Base-by-base conservation (phyloP, 306 rosid genomes). In the Dicorynia guianensis region DNA sequence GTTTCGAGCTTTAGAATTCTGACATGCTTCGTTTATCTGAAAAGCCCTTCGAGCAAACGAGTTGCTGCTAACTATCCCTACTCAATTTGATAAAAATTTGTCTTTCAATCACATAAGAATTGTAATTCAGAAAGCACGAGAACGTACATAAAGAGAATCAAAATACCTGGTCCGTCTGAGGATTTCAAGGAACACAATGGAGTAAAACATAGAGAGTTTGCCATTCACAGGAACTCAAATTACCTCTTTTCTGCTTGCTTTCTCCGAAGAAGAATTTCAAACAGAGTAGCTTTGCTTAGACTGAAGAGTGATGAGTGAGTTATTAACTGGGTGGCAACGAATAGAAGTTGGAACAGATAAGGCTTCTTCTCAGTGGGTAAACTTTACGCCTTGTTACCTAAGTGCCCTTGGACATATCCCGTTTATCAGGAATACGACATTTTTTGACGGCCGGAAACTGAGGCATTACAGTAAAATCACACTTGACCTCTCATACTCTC, bases 81-180 rank as follows among this genome's bases (percentile, higher is more conserved):
- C 48, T 46, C 14, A 55, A n/a, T 77, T 55, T 11, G 38, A 81
- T 43, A n/a, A 49, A 65, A 50, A 42, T 15, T 42, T 25, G 57
- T 47, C 74, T 72, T 64, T 71, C 46, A 59, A 12, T 78, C 5
- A 39, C 69, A 44, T 34, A 13, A 78, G 39, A 39, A 12, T 53
- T 4, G 10, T n/a, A 73, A 46, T 56, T 15, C 58, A 25, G 46
- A 15, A 60, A 64, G 57, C 5, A 54, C 11, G 64, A 72, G 58
- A 66, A 53, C 60, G 15, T 53, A 17, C 19, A 44, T 13, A 70
- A 17, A 66, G 63, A 38, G 35, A 13, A 61, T 54, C 40, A 56
- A 64, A 14, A 58, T 78, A 96, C 99, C 95, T 77, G 91, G 88
- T 68, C 61, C 89, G 84, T 81, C 82, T n/a, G 97, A 82, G 80